Conservation (phyloP, 106 monocot species). For the Iris macrosiphon region DNA sequence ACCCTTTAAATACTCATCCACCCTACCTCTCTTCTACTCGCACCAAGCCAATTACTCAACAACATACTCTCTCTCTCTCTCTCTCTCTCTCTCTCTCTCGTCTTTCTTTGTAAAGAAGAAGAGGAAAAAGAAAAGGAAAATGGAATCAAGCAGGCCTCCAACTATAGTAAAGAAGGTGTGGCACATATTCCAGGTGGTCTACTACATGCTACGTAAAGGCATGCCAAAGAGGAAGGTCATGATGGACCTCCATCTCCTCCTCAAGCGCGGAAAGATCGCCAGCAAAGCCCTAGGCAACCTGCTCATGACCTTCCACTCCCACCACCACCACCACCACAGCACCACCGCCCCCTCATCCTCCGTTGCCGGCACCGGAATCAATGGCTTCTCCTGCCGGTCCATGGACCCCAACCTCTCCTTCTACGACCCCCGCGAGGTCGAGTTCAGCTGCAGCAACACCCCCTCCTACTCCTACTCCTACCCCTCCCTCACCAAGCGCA, state of each 20-base stretch:
- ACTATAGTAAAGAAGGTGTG: constrained; percentile 22
- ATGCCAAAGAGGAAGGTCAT: constrained; percentile 33
- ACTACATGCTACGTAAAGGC: constrained; percentile 25
- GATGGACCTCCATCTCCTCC: constrained; percentile 46
- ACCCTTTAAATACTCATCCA: not conserved
- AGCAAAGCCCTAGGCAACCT: constrained; percentile 24
- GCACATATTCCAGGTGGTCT: constrained; percentile 13
- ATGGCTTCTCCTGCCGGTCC: constrained; percentile 21
- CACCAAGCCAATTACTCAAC: not conserved
- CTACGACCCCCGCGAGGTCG: constrained; percentile 40
- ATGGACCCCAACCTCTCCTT: constrained; percentile 26
- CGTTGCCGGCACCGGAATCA: constrained; percentile 14
- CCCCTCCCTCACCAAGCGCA: constrained; percentile 1
- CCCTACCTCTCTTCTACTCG: not conserved
- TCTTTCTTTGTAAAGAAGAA: not conserved
- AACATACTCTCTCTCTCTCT: not conserved
- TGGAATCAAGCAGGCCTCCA: constrained; percentile 5
- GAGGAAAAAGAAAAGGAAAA: too few relatives aligned
- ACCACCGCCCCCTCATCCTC: constrained; percentile 10
- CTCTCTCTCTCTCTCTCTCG: constrained; percentile 2
- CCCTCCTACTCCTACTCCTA: constrained; percentile 17
- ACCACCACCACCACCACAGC: constrained; percentile 10
- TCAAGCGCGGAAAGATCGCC: constrained; percentile 36
- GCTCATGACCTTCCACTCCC: constrained; percentile 26
- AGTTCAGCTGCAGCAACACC: constrained; percentile 74